A percentile compares a stretch with the other conserved stretches of the same genome.
These are phyloP conservation scores for Voacanga thouarsii DNA, from an alignment of 257 asterid genomes.

Conservation along the genomic window DNA sequence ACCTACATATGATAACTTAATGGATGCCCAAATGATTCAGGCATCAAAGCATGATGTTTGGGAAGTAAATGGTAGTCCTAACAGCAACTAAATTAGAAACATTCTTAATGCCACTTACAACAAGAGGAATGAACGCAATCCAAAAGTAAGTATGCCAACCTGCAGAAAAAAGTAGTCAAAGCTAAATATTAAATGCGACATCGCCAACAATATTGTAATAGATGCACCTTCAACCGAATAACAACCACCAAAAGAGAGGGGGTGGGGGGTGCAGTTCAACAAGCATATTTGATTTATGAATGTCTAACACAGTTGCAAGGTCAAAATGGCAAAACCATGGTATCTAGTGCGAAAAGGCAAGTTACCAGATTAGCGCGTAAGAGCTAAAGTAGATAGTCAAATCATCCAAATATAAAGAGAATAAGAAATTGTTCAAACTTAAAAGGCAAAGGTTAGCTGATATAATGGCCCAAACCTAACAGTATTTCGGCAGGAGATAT, in stretches of 20 bases:
- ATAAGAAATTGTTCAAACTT: not conserved
- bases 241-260: no score
- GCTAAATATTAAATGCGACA: not conserved
- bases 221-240: not conserved
- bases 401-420: not conserved
- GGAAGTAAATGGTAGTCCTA: not conserved
- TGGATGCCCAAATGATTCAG: not conserved
- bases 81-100: not conserved
- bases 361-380: not conserved
- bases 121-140: conserved; percentile 84
- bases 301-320: not conserved
- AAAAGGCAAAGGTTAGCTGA: not conserved
- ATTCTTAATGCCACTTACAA: conserved; percentile 48
- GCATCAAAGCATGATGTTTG: not conserved
- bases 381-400: not conserved
- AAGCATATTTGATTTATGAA: not conserved
- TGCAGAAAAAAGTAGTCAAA: conserved; percentile 28
- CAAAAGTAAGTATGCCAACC: conserved; percentile 99
- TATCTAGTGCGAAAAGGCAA: not conserved
- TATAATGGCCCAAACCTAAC: not conserved
- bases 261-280: no score
- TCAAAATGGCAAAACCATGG: not conserved
- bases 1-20: not conserved
- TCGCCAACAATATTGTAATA: not conserved
- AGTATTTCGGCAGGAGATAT: not conserved